Conservation (phyloP, 495 filamentous ascomycete genomes). For the Emericellopsis terricola region DNA sequence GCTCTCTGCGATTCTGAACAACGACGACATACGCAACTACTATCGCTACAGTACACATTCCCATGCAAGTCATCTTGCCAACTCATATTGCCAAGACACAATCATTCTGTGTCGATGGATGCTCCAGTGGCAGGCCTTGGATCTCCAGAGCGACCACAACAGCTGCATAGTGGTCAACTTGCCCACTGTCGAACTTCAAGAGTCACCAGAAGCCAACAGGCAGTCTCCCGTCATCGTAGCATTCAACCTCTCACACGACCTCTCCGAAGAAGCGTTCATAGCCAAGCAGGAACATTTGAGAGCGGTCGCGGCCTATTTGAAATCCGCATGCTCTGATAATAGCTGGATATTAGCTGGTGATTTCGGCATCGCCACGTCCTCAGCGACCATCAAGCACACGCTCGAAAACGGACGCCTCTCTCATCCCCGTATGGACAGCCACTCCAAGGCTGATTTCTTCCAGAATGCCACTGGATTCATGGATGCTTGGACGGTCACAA, state of each 20-base stretch:
- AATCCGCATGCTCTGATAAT: slow-evolving; percentile 11
- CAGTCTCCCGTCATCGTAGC: slow-evolving; percentile 23
- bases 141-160: slow-evolving; percentile 29
- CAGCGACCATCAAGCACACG: slow-evolving; percentile 27
- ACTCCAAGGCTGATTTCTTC: slow-evolving; percentile 17
- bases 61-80: slow-evolving; percentile 27
- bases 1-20: slow-evolving; percentile 26
- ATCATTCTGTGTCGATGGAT: slow-evolving; percentile 30
- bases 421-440: slow-evolving; percentile 6
- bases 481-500: slow-evolving; percentile 24
- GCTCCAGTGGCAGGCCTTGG: slow-evolving; percentile 31
- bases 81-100: slow-evolving; percentile 31
- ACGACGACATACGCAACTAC: slow-evolving; percentile 19
- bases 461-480: slow-evolving; percentile 15
- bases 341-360: slow-evolving; percentile 38
- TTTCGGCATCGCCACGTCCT: slow-evolving; percentile 37
- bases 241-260: slow-evolving; percentile 34
- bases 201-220: slow-evolving; percentile 3
- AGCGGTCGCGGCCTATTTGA: slow-evolving; percentile 22
- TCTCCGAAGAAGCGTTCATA: slow-evolving; percentile 32
- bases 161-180: slow-evolving; percentile 27
- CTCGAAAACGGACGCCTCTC: slow-evolving; percentile 14
- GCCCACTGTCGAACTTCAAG: slow-evolving; percentile 10
- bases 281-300: slow-evolving; percentile 30
- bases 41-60: slow-evolving; percentile 32